Conservation (phyloP, 225 moss, liverwort and hornwort species). For the Lunularia cruciata region DNA sequence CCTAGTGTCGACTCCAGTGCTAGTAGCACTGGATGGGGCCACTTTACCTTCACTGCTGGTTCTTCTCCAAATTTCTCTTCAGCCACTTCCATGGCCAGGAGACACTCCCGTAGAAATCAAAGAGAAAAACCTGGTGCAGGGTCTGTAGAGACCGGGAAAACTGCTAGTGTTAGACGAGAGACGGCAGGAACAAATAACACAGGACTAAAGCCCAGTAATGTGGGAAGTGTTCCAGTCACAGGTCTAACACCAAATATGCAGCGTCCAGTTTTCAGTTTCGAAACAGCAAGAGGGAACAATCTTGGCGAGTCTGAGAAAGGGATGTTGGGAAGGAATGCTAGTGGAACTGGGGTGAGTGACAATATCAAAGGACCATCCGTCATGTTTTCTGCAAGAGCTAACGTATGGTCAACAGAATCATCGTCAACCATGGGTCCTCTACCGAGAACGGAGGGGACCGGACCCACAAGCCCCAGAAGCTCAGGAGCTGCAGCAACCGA, state of each 20-base stretch:
- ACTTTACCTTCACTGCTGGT: constrained; percentile 70
- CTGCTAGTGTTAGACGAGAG: constrained; percentile 32
- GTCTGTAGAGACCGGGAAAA: constrained; percentile 27
- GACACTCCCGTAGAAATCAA: constrained; percentile 53
- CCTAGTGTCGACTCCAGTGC: constrained; percentile 49
- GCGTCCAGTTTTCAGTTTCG: constrained; percentile 38
- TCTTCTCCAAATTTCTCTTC: constrained; percentile 50
- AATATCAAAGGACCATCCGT: constrained; percentile 23
- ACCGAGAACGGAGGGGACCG: constrained; percentile 49
- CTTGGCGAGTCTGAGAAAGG: constrained; percentile 32
- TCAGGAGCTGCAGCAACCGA: constrained; percentile 59
- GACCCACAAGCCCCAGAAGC: constrained; percentile 39
- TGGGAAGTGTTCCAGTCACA: constrained; percentile 18
- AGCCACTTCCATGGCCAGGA: constrained; percentile 43
- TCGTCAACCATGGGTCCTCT: constrained; percentile 38
- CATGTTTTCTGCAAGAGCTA: constrained; percentile 30
- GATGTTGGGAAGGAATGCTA: constrained; percentile 10
- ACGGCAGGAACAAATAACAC: constrained; percentile 23
- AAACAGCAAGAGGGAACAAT: constrained; percentile 19
- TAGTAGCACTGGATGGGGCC: constrained; percentile 42
- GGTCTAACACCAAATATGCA: constrained; percentile 18
- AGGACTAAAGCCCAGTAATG: constrained; percentile 28
- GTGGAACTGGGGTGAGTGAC: constrained; percentile 26
- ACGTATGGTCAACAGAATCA: constrained; percentile 40
- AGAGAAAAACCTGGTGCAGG: constrained; percentile 41